Conservation (phyloP, 352 stramenopile genomes). For the Lagenidium sp. region DNA sequence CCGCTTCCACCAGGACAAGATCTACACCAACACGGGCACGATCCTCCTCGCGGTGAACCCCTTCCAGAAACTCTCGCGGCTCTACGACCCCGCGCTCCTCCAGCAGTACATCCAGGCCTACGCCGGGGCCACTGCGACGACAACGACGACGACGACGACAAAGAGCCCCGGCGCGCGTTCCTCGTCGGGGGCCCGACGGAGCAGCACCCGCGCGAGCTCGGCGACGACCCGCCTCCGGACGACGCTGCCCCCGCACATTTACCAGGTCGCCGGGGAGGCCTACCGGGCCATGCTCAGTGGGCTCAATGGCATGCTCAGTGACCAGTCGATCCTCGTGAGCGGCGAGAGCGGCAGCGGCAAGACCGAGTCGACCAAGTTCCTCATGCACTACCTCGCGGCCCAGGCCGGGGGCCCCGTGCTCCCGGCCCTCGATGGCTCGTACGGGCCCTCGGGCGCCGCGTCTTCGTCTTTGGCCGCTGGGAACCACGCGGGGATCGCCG, state of each 20-base stretch:
- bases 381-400: constrained; percentile 78
- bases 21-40: constrained; percentile 81
- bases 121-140: constrained; percentile 21
- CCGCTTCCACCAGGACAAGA: constrained; percentile 63
- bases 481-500: constrained; percentile 40
- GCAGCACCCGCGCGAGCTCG: constrained; percentile 3
- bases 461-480: no score
- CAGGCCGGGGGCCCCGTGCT: constrained; percentile 62
- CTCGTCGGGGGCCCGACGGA: constrained; percentile 5
- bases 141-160: background rate
- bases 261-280: constrained; percentile 71
- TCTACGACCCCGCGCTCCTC: constrained; percentile 53
- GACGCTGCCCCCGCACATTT: constrained; percentile 72
- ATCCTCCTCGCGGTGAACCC: constrained; percentile 82
- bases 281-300: constrained; percentile 75
- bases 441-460: constrained; percentile 1
- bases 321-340: constrained; percentile 83
- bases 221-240: background rate
- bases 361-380: constrained; percentile 87
- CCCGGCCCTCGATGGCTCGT: constrained; percentile 18
- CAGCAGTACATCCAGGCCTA: constrained; percentile 58
- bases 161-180: no score
- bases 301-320: constrained; percentile 40
- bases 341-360: constrained; percentile 84
- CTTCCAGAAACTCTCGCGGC: constrained; percentile 54